Evolutionary conservation across 495 filamentous ascomycete genomes (phyloP).

Genomic region (Viridothelium virens): DNA sequence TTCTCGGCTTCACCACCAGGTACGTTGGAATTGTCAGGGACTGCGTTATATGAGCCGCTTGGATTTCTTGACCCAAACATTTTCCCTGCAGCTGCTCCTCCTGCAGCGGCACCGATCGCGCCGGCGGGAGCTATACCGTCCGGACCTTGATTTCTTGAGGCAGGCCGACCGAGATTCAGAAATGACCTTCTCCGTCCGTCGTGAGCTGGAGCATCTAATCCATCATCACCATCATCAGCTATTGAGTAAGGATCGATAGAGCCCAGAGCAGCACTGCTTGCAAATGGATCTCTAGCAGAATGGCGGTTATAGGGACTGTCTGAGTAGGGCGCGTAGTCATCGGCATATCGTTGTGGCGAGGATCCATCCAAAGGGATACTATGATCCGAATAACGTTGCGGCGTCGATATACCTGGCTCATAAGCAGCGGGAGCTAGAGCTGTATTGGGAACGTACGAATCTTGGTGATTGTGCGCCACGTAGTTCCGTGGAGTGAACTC

Average conservation of each 20-base stretch:
- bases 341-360: constrained; percentile 25
- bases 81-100: constrained; percentile 18
- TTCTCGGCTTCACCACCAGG: constrained; percentile 41
- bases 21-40: constrained; percentile 33
- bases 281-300: constrained; percentile 38
- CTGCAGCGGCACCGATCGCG: constrained; percentile 33
- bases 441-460: constrained; percentile 14
- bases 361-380: constrained; percentile 8
- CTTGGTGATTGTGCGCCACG: constrained; percentile 3
- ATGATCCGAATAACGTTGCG: neutral
- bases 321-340: constrained; percentile 27
- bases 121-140: constrained; percentile 32
- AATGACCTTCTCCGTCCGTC: constrained; percentile 43
- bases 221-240: constrained; percentile 80
- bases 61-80: constrained; percentile 34
- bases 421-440: neutral
- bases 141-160: constrained; percentile 19
- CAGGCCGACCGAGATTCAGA: constrained; percentile 43
- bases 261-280: constrained; percentile 36
- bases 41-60: constrained; percentile 48
- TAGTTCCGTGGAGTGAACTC: neutral
- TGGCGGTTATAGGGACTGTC: constrained; percentile 41
- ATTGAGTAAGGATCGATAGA: constrained; percentile 71
- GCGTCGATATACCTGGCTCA: neutral
- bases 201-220: constrained; percentile 40